Evolutionary conservation across 2,329 filamentous ascomycete species (phyloP).

Genomic region (Phaeoacremonium minimum): DNA sequence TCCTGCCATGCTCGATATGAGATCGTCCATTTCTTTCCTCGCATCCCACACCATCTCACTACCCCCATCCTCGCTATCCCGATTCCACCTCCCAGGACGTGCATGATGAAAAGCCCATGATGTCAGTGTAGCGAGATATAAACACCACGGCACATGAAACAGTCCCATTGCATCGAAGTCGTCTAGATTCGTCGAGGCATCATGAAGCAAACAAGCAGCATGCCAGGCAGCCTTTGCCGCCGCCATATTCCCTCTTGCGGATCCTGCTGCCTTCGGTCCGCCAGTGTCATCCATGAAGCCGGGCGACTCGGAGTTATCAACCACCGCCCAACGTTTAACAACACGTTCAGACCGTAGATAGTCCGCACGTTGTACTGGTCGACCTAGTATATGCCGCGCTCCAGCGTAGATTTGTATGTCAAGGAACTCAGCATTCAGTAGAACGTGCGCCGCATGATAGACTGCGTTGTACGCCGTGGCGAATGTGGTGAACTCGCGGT

Average conservation of each 20-base stretch:
- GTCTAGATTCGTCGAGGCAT: constrained; percentile 41
- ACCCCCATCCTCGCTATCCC: constrained; percentile 26
- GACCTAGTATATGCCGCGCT: constrained; percentile 53
- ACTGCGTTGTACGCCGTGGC: constrained; percentile 47
- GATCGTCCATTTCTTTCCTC: constrained; percentile 39
- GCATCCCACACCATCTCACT: constrained; percentile 45
- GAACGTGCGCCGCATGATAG: constrained; percentile 53
- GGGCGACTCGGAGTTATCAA: constrained; percentile 9
- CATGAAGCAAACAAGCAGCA: constrained; percentile 46
- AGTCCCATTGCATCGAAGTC: constrained; percentile 47
- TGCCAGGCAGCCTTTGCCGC: constrained; percentile 47
- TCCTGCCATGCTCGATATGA: constrained; percentile 33
- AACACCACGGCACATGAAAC: constrained; percentile 59
- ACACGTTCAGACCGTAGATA: constrained; percentile 43
- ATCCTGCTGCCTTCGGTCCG: constrained; percentile 1
- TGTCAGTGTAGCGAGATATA: constrained; percentile 55
- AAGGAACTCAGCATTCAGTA: constrained; percentile 53
- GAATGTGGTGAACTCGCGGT: constrained; percentile 38
- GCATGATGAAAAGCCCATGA: constrained; percentile 54
- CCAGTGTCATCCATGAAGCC: constrained; percentile 11
- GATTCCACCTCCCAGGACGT: constrained; percentile 7
- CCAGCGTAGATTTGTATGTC: constrained; percentile 61
- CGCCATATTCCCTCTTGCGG: background rate
- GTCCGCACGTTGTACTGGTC: constrained; percentile 44
- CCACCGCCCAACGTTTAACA: constrained; percentile 44